These are phyloP conservation scores for Teratosphaeria nubilosa DNA, from an alignment of 2,329 filamentous ascomycete species.

Conservation along the genomic window DNA sequence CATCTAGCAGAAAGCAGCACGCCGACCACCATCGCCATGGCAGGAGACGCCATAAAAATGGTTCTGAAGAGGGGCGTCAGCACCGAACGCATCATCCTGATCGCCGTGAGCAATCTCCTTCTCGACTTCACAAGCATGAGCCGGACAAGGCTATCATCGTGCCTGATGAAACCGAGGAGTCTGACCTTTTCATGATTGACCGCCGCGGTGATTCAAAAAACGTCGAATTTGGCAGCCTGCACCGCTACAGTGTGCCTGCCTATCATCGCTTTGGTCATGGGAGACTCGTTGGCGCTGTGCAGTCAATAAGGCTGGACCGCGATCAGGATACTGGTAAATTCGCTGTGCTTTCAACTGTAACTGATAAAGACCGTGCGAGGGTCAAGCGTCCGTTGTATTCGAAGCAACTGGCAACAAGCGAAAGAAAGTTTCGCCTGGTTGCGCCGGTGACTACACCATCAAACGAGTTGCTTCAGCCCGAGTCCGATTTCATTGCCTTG, in stretches of 20 bases:
- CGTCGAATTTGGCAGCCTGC: slow-evolving; percentile 60
- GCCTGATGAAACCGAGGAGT: slow-evolving; percentile 13
- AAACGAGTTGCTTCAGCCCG: slow-evolving; percentile 11
- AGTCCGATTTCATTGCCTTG: slow-evolving; percentile 2
- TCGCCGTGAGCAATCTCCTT: neutral
- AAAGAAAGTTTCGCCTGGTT: slow-evolving; percentile 2
- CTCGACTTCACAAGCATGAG: neutral
- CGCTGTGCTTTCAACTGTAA: neutral
- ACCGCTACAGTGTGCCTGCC: slow-evolving; percentile 59
- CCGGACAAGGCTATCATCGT: neutral
- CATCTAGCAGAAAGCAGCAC: neutral
- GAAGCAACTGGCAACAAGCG: neutral
- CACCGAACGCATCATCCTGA: neutral
- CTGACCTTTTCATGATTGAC: slow-evolving; percentile 53
- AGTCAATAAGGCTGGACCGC: slow-evolving; percentile 55
- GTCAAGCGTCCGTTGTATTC: neutral
- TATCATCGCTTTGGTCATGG: slow-evolving; percentile 64
- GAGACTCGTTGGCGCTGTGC: slow-evolving; percentile 56
- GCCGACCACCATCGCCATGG: neutral
- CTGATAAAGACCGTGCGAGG: neutral
- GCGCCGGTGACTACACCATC: neutral
- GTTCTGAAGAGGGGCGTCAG: neutral
- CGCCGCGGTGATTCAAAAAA: slow-evolving; percentile 68
- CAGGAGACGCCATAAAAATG: neutral
- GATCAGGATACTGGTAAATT: slow-evolving; percentile 45